phyloP scores from a whole-genome alignment of 495 filamentous ascomycete species.

The Massariosphaeria phaeospora region DNA sequence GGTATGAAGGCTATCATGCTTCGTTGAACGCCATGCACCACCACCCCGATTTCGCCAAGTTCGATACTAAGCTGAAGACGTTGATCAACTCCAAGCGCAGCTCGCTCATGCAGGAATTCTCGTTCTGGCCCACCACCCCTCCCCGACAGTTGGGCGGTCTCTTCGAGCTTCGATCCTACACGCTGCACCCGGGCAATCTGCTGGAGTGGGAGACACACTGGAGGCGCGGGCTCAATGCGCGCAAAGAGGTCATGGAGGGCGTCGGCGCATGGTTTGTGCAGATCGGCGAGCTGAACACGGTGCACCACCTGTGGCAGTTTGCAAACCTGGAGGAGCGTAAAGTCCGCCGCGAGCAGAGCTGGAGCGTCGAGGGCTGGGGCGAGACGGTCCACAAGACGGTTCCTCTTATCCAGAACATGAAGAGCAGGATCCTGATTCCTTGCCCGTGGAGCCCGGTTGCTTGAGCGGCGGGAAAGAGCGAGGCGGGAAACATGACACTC shows the following conservation, averaged over 20 bases:
- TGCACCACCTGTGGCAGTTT: slow-evolving; percentile 98
- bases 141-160: slow-evolving; percentile 85
- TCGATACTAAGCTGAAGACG: slow-evolving; percentile 72
- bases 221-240: slow-evolving; percentile 83
- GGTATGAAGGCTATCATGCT: slow-evolving; percentile 91
- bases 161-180: slow-evolving; percentile 97
- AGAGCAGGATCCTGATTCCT: slow-evolving; percentile 85
- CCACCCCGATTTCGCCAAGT: slow-evolving; percentile 74
- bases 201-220: slow-evolving; percentile 99
- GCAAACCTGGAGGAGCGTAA: slow-evolving; percentile 92
- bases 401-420: slow-evolving; percentile 92
- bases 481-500: no score
- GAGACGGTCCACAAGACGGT: slow-evolving; percentile 99
- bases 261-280: slow-evolving; percentile 99
- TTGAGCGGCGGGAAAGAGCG: no score
- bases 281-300: slow-evolving; percentile 94
- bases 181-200: slow-evolving; percentile 88
- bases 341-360: slow-evolving; percentile 86
- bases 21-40: slow-evolving; percentile 77
- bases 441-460: slow-evolving; percentile 95
- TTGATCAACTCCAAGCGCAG: slow-evolving; percentile 77
- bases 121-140: slow-evolving; percentile 95
- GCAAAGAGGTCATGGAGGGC: slow-evolving; percentile 95
- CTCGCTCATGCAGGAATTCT: slow-evolving; percentile 98
- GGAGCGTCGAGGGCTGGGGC: slow-evolving; percentile 92